Evolutionary conservation across 2,329 filamentous ascomycete genomes (phyloP), one percentile per base, ranked within the genome.

Genomic region (Balansia obtecta): DNA sequence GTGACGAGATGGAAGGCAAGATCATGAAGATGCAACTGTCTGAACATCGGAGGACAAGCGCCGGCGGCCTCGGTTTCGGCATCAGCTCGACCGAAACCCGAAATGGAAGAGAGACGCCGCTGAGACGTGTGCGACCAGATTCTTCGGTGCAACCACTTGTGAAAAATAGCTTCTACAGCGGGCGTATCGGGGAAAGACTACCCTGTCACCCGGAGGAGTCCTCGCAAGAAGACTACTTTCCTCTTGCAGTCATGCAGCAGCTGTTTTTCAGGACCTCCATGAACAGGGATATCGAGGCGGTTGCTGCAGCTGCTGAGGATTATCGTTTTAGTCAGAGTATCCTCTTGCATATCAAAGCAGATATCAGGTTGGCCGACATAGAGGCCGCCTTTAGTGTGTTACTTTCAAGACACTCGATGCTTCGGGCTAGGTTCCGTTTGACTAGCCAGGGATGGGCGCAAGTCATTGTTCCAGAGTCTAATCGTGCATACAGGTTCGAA

Each of bases 211-310:
- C 44, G 22, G 22, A 50, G 5, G 53, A 48, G 18, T 58, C 57
- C 1, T 50, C 57, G 9, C 67, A 68, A 18, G 63, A 64, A 46
- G 62, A 60, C 53, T 56, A 55, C 33, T 77, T 75, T 54, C 69
- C 70, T 10, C 65, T 78, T 10, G 73, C 75, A 1, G 70, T 75
- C 3, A 77, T 77, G 70, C 75, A 79, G 60, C 70, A 72, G 50
- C 63, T 79, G 4, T 75, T 74, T 56, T 76, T 78, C 48, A 65
- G 73, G 53, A 74, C 72, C 0, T 60, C 64, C 2, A 70, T 74
- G 59, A 69, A 69, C 4, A 65, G 63, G 1, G 61, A 66, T 45
- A 52, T 57, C 11, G 60, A 61, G 27, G 56, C 60, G 13, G 58
- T 66, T 27, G 57, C 59, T 38, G 51, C 57, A 1, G 50, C 55